Conservation (phyloP, 2,329 filamentous ascomycete species). For the Lecanosticta acicola region DNA sequence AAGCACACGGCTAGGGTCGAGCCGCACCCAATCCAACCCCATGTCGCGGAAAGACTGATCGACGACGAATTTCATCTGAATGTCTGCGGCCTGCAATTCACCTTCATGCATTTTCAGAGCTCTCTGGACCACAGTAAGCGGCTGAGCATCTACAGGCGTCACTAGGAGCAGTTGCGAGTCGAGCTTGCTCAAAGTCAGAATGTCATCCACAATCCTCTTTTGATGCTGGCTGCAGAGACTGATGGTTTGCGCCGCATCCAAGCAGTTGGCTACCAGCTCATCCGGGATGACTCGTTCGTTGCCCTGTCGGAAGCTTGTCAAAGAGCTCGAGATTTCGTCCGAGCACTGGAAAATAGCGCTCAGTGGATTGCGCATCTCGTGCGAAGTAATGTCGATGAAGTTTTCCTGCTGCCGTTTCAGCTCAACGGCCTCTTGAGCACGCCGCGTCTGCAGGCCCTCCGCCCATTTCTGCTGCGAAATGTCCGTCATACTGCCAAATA, state of each 20-base stretch:
- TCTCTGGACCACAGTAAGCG: constrained; percentile 59
- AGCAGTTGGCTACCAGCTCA: constrained; percentile 53
- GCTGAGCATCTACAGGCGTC: constrained; percentile 63
- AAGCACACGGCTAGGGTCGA: constrained; percentile 69
- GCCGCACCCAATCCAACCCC: constrained; percentile 60
- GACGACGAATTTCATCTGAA: constrained; percentile 59
- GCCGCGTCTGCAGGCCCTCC: constrained; percentile 70
- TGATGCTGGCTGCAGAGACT: constrained; percentile 73
- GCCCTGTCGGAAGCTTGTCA: constrained; percentile 40
- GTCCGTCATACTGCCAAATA: constrained; percentile 77
- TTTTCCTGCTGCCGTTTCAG: constrained; percentile 65
- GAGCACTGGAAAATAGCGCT: constrained; percentile 70
- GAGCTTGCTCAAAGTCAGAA: constrained; percentile 67
- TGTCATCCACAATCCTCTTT: constrained; percentile 71
- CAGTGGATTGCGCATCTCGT: constrained; percentile 61
- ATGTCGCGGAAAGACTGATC: constrained; percentile 56
- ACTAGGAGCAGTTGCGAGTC: constrained; percentile 70
- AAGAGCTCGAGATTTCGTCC: constrained; percentile 61
- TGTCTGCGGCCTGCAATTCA: constrained; percentile 64
- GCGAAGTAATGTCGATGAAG: constrained; percentile 38
- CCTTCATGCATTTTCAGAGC: constrained; percentile 74
- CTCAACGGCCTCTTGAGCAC: constrained; percentile 74
- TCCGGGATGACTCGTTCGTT: constrained; percentile 33
- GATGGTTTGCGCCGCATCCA: constrained; percentile 73
- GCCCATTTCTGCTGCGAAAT: constrained; percentile 83